Conservation (phyloP, 2,329 filamentous ascomycete species). For the Apiospora malaysiana region DNA sequence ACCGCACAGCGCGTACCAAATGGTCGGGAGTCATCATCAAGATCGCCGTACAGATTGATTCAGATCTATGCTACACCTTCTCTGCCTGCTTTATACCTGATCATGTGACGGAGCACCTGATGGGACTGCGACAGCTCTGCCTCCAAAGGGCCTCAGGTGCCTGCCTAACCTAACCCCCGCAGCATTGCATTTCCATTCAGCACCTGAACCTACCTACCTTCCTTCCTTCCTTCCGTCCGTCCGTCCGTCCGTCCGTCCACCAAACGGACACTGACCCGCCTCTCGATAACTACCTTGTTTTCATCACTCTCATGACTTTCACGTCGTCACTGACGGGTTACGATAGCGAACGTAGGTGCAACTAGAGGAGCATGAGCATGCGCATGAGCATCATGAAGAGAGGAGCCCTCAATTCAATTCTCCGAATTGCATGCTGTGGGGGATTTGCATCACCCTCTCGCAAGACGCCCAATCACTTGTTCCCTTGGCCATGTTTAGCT, state of each 20-base stretch:
- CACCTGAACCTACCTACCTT: background rate
- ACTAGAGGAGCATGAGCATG: background rate
- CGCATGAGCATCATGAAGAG: background rate
- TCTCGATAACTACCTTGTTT: background rate
- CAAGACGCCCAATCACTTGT: constrained; percentile 5
- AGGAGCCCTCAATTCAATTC: constrained; percentile 1
- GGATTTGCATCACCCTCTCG: constrained; percentile 9
- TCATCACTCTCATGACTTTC: no score
- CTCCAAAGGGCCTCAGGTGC: background rate
- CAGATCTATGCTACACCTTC: constrained; percentile 11
- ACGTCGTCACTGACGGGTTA: background rate
- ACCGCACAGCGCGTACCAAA: constrained; percentile 7
- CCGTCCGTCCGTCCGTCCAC: no score
- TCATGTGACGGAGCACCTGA: background rate
- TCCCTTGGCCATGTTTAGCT: background rate
- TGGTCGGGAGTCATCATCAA: constrained; percentile 5
- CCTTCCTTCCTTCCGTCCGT: no score
- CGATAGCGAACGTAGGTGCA: background rate
- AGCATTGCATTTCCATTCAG: no score
- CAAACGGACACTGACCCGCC: no score
- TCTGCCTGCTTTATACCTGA: background rate
- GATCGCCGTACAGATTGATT: constrained; percentile 14
- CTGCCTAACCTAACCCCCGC: background rate
- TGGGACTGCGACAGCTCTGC: no score
- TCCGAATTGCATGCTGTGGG: background rate